Evolutionary conservation across 2,329 filamentous ascomycete genomes (phyloP), one percentile per base, ranked within the genome.

Genomic region (Zasmidium angulare): DNA sequence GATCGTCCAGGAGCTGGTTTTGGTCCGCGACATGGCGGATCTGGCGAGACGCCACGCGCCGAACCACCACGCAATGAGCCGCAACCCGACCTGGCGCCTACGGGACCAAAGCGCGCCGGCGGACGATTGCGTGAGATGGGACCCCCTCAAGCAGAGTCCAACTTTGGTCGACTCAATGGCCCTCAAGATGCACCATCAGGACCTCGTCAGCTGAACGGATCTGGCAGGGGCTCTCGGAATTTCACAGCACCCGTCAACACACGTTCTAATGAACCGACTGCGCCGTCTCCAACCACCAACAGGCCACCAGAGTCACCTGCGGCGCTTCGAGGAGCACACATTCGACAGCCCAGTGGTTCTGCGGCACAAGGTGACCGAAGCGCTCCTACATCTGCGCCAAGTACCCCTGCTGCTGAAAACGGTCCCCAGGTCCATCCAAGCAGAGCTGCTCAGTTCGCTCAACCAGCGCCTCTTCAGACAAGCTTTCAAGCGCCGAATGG

Each of bases 101-200:
- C 79, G 20, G 83, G 82, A 17, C 84, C 84, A 76, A 84, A 64
- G 71, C 76, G 80, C 70, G 80, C 79, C 40, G 76, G 80, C 69
- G 80, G 80, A 26, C 76, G 81, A 52, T 70, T 81, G 68, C 71
- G 78, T 53, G 79, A 80, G 21, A 70, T 72, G 31, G 66, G 62
- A 48, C 66, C 66, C 4, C 36, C 36, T 29, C 66, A 73, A 17
- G 73, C 76, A 55, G 80, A 83, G 56, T 76, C 79, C 11, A 78
- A 76, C 51, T 82, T 80, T 65, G 80, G 79, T 26, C 74, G 81
- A 40, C 69, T 82, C 19, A 83, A 82, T 61, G 72, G 72, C 24
- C 74, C 75, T n/a, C 65, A 72, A 20, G 79, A 86, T 20, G 79
- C 76, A 52, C 84, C 84, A 22, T 83, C 81, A 43, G 85, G 84